A percentile compares a stretch with the other conserved stretches of the same genome.
Evolutionary conservation across 208 protist species (phyloP).

Genomic region (Perkinsela sp.): DNA sequence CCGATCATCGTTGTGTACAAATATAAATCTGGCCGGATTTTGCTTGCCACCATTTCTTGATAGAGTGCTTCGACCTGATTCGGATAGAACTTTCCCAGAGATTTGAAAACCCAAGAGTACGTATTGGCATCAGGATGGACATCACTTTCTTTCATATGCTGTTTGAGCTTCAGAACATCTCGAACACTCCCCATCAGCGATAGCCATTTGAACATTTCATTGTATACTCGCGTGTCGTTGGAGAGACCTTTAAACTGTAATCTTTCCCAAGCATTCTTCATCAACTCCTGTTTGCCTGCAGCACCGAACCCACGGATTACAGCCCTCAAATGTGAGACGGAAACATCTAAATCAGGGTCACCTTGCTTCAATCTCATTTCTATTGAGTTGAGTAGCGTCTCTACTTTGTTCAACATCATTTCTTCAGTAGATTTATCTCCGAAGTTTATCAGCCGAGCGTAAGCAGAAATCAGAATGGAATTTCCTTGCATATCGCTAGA

Average conservation of each 20-base stretch:
- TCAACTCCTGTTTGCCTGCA: constrained; percentile 24
- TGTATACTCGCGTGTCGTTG: constrained; percentile 44
- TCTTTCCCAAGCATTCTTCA: constrained; percentile 32
- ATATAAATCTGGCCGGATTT: constrained; percentile 27
- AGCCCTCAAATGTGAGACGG: constrained; percentile 32
- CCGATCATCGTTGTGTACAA: constrained; percentile 48
- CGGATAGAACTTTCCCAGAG: constrained; percentile 43
- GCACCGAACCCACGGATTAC: constrained; percentile 54
- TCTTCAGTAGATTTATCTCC: constrained; percentile 42
- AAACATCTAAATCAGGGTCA: constrained; percentile 50
- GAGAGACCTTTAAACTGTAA: constrained; percentile 27
- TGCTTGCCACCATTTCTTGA: constrained; percentile 18
- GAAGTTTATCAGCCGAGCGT: constrained; percentile 43
- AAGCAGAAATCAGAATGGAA: constrained; percentile 48
- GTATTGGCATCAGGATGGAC: constrained; percentile 26
- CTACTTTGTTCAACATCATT: constrained; percentile 54
- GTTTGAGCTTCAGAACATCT: constrained; percentile 46
- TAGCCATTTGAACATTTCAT: constrained; percentile 55
- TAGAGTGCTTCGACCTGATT: constrained; percentile 33
- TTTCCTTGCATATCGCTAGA: constrained; percentile 35
- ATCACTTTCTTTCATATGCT: constrained; percentile 30
- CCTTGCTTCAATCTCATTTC: constrained; percentile 42
- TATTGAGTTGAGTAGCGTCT: constrained; percentile 46
- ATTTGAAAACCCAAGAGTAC: constrained; percentile 40
- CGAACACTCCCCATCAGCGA: constrained; percentile 52